Base-by-base conservation (phyloP, 208 protist species). In the Acanthamoeba castellanii region DNA sequence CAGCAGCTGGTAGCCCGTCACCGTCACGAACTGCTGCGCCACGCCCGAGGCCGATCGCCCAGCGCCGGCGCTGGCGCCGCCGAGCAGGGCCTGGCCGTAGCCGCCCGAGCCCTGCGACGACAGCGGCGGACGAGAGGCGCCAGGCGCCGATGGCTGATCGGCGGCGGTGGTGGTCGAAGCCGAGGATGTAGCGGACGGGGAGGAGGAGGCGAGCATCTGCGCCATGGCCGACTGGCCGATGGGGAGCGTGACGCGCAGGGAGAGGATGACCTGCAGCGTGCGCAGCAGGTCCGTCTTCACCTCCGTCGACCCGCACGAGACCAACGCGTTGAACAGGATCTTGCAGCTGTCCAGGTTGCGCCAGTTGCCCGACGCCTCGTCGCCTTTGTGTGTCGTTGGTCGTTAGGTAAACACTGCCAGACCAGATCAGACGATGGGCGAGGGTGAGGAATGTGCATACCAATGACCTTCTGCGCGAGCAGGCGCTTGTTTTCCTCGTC, bases 261-360 rank as follows among this genome's bases (percentile, higher is more conserved):
- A 78, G 59, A 93, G 88, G 37, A 93, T 70, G 18, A 78, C 50
- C 37, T 93, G 88, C 9, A 93, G 55, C 9, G 88, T 76, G 45
- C 45, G 64, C n/a, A 93, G 68, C 11, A 93, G 68, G 64, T 78
- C 64, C 5, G 61, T 78, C 45, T 93, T 93, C 18, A 93, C 50
- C 32, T 93, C 88, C 18, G 55, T 55, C 22, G 88, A 78, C 32
- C 30, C 37, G 64, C 88, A 93, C 88, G 55, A 52, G 14, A 59
- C 88, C 8, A 93, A 93, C 20, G 88, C 68, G 30, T 70, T 93
- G 25, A 93, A 78, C 59, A 93, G 68, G 20, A 93, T 78, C 64
- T 78, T 93, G 42, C 55, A 93, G 64, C 88, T 78, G 22, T 93
- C 88, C 88, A 93, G 30, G 50, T 78, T 93, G 27, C 88, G 52